Base-by-base conservation (phyloP, 768 basidiomycete genomes). In the Gautieria morchelliformis region DNA sequence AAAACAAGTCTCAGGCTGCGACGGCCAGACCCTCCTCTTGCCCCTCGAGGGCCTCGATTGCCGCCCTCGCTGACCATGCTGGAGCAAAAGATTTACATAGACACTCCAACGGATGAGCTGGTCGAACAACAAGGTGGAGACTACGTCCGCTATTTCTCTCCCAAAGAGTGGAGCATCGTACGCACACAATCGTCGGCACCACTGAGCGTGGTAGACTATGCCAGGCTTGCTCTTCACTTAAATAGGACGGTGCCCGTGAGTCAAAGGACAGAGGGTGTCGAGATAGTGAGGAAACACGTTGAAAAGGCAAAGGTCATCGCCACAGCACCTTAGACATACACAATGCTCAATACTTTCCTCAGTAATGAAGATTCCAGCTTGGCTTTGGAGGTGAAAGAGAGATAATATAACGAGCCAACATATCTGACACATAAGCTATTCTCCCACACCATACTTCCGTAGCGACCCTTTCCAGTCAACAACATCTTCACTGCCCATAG, bases 401-500 rank as follows among this genome's bases (percentile, higher is more conserved):
- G 3, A 41, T 41, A 41, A 41, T 41, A 41, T 41, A 41, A 41
- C 4, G 3, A n/a, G 42, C 5, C 14, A 17, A 12, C 3, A 44
- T 44, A 44, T 17, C 12, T 41, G 40, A 44, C 19, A 44, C 17
- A n/a, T 44, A 44, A 22, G 32, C 35, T 24, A 57, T 27, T 57
- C 56, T 30, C 72, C 78, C 30, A 92, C 74, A 19, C 87, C 84
- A 61, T 91, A 93, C 69, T 85, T 85, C 45, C 69, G 70, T 63
- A 92, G 82, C 22, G 76, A 77, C 17, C 75, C 75, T 58, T 75
- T 65, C 77, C 81, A 89, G 62, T 85, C 76, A 9, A 82, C 82
- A 47, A 89, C 74, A 44, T 90, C 87, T 55, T 93, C 82, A 56
- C 81, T 79, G 4, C 93, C 94, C 83, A 89, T 89, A 35, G 78